phyloP scores from a whole-genome alignment of 1,139 yeast species.

The Saccharomyces hybrid region DNA sequence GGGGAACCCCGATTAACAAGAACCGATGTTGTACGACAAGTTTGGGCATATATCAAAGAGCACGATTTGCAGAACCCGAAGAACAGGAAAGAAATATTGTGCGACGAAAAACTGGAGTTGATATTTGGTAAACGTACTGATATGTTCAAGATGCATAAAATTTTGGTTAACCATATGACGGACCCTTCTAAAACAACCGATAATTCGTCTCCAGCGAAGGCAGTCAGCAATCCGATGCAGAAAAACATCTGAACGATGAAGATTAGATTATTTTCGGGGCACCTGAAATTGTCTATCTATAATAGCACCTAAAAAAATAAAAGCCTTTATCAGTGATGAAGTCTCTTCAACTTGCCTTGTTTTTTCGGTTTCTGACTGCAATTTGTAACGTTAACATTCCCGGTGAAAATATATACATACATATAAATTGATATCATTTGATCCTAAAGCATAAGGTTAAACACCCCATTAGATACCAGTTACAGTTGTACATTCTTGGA shows the following conservation, averaged over 20 bases:
- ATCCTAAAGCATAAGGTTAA: too few species aligned
- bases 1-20: slow-evolving; percentile 1
- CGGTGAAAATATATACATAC: neutral
- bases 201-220: neutral
- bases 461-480: too few species aligned
- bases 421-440: neutral
- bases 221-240: neutral
- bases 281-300: neutral
- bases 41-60: slow-evolving; percentile 67
- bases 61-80: slow-evolving; percentile 59
- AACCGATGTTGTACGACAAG: slow-evolving; percentile 18
- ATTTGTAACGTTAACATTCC: neutral
- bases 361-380: neutral
- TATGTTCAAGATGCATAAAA: slow-evolving; percentile 60
- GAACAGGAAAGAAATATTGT: slow-evolving; percentile 55
- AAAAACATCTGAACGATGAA: neutral
- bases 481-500: too few species aligned
- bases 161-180: slow-evolving; percentile 26
- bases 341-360: neutral
- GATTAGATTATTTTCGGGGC: neutral
- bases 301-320: neutral
- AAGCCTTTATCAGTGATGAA: too few species aligned
- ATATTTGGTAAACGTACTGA: slow-evolving; percentile 53
- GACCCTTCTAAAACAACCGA: neutral
- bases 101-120: slow-evolving; percentile 52